Percentiles rank a stretch among this genome's conserved stretches.
Conservation (phyloP, 441 rosid genomes). For the Theobroma grandiflorum region DNA sequence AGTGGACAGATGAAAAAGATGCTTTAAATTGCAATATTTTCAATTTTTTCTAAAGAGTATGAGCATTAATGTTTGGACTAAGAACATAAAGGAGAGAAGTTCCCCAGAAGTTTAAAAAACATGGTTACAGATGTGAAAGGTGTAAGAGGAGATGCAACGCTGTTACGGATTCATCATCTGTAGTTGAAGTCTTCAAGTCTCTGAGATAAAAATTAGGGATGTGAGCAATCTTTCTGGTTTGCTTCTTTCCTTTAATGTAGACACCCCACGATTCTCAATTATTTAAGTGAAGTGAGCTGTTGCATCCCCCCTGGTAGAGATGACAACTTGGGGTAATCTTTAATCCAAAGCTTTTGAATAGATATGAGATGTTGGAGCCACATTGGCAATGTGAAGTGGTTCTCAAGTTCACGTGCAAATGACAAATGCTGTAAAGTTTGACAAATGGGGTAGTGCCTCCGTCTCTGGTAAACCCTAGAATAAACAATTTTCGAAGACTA, state of each 20-base stretch:
- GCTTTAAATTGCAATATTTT: too few relatives aligned
- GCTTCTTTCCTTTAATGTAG: not conserved
- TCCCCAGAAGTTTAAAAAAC: too few relatives aligned
- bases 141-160: too few relatives aligned
- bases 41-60: too few relatives aligned
- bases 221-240: not conserved
- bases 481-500: too few relatives aligned
- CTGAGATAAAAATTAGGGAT: not conserved
- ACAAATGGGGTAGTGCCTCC: not conserved
- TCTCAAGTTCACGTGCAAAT: not conserved
- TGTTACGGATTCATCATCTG: too few relatives aligned
- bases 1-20: too few relatives aligned
- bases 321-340: not conserved
- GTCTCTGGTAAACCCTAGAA: not conserved
- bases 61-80: too few relatives aligned
- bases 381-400: not conserved
- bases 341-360: not conserved
- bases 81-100: too few relatives aligned
- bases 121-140: too few relatives aligned
- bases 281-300: not conserved
- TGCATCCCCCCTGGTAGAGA: not conserved
- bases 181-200: not conserved
- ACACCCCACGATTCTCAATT: not conserved
- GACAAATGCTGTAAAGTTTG: not conserved
- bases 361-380: not conserved